Evolutionary conservation across 768 basidiomycete species (phyloP), one percentile per base, ranked within the genome.

Genomic region (Neoboletus subvelutipes): DNA sequence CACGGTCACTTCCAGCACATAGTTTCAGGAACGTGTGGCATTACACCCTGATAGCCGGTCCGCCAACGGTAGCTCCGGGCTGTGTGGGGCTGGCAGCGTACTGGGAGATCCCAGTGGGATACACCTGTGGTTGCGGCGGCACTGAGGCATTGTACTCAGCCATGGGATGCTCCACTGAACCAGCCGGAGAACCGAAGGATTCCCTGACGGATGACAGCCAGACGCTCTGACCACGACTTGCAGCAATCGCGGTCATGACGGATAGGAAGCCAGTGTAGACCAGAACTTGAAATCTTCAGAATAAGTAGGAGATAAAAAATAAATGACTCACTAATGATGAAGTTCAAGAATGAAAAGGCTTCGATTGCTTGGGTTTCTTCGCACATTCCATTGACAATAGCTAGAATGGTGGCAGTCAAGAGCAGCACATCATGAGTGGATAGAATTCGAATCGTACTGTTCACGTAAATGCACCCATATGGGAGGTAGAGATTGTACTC

Each of bases 321-420:
- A 22, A 18, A 13, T 13, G 17, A 63, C 72, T 52, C 43, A 76
- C 77, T 22, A 1, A 72, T 52, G 36, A 76, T 56, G 59, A 75
- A 78, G 55, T 61, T 67, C 47, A 78, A 59, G 61, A 72, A 77
- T 13, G 73, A 59, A 56, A 79, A 71, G 2, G 72, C 77, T 45
- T 58, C 64, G 5, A 77, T 55, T 1, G 56, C 75, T 45, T 72
- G 66, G 33, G 59, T 28, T 51, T 77, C 65, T 20, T 59, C 57
- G 53, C 77, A 77, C 39, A 54, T 49, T 33, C 52, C 46, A 31
- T 53, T 54, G 24, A 1, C 0, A 42, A 58, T 41, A 2, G 50
- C 71, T 71, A 34, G 20, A 26, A 28, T 1, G 18, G n/a, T 10
- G 40, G n/a, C 24, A 50, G 42, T 59, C 33, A 60, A 47, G 17